Base-by-base conservation (phyloP, 2,329 filamentous ascomycete genomes). In the Phaeosphaeriaceae sp. region DNA sequence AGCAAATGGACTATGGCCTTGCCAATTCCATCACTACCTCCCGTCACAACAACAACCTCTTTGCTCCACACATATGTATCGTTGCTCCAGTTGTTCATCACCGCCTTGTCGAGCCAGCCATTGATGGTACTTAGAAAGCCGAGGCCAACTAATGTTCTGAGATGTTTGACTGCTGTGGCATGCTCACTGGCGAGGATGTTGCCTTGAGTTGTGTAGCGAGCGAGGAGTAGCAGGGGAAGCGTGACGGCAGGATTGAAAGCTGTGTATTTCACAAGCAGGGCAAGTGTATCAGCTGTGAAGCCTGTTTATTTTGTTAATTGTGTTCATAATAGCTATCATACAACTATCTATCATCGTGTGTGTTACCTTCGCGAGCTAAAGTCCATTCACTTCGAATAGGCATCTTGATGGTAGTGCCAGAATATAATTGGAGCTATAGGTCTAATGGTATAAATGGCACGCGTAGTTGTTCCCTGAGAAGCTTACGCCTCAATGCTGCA, bases 11-110 rank as follows among this genome's bases (percentile, higher is more conserved):
- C 87, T 3, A 90, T 79, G 30, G 81, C 75, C 16, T 81, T 83
- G 12, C 89, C 89, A 63, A 93, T 91, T 0, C 89, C 89, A 47
- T 84, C 83, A 34, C 86, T 85, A 6, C 89, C 89, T 6, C 90
- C 89, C 0, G 89, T 92, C 16, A 92, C 80, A 35, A 92, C 76
- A 2, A 89, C 85, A 42, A 92, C 79, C 74, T 92, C 88, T 42
- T 79, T 81, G 17, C 78, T 74, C 87, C 88, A 91, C 66, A 85
- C 79, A 72, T 87, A 88, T 33, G 67, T 73, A 61, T 84, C 83
- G 9, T 59, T 66, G 1, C 67, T 75, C 76, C 79, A 83, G 41
- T 79, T 82, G 65, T 82, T 82, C 40, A 77, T 48, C 3, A 76
- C 75, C 9, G 79, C 74, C 2, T 74, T 71, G 60, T 83, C 84